Evolutionary conservation across 2,329 filamentous ascomycete species (phyloP), one percentile per base, ranked within the genome.

Genomic region (Ophiocordyceps australis): DNA sequence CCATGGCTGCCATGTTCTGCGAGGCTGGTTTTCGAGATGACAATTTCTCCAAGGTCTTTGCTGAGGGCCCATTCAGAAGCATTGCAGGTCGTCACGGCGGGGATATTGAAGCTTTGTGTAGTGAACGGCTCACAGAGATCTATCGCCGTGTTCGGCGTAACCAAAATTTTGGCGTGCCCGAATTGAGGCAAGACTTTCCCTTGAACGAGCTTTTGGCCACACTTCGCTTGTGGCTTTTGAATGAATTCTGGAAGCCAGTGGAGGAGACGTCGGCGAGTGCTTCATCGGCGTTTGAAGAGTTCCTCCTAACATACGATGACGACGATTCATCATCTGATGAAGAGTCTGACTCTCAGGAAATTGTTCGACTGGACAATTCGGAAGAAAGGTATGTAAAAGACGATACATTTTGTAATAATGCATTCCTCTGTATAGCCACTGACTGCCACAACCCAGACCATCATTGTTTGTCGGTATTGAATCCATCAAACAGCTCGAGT

Each of bases 1-100:
- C n/a, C 9, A 38, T 50, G 15, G 43, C 41, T 12, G 30, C 33
- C 4, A 35, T 43, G 6, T 52, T 55, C 21, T 51, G 47, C 29
- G 27, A 39, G 5, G 10, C 11, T 14, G 13, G 14, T 4, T 17
- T 22, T 6, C 23, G 15, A 14, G 16, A 5, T 4, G 26, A 35
- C 16, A n/a, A n/a, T n/a, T 33, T 30, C 20, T 12, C 24, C 4
- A 14, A 20, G 3, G 32, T 40, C 7, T 33, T 42, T 10, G 14
- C 24, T 8, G 13, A 38, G 9, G 37, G 45, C 2, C 40, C 39
- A 9, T 46, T 43, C 31, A 38, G 32, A 26, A 31, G 35, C 17
- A 29, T 50, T 7, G 40, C 37, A 4, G 14, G 23, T n/a, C 12
- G 24, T 3, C 25, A 29, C 0, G 16, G 23, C 4, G 17, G 24